phyloP scores from a whole-genome alignment of 164 flowering plant species.

The Magnolia sinica region DNA sequence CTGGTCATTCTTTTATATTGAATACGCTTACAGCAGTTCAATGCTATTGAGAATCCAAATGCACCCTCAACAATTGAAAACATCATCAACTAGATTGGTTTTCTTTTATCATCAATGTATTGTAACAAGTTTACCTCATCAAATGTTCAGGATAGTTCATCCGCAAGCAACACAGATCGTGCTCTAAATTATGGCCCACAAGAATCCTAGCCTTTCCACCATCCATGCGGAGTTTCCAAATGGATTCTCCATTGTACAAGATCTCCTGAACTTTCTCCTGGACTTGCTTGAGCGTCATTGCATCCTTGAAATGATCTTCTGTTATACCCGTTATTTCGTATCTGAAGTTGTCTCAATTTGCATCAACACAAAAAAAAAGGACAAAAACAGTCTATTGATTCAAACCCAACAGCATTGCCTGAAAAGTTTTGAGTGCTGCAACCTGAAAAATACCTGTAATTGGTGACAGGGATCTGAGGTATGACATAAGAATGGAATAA shows the following conservation, averaged over 20 bases:
- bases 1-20: no score
- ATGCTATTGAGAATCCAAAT: no score
- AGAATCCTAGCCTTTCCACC: conserved; percentile 65
- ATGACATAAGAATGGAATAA: conserved; percentile 60
- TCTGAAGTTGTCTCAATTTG: conserved; percentile 27
- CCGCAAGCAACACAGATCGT: conserved; percentile 59
- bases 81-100: no score
- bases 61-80: no score
- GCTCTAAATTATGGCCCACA: conserved; percentile 61
- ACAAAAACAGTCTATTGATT: neutral
- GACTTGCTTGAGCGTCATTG: conserved; percentile 59
- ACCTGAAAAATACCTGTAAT: conserved; percentile 52
- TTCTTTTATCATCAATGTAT: neutral
- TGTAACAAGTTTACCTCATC: conserved; percentile 24
- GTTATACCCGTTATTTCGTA: conserved; percentile 68
- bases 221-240: conserved; percentile 34
- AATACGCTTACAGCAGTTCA: no score
- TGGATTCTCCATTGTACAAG: conserved; percentile 63
- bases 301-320: conserved; percentile 53
- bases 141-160: conserved; percentile 52
- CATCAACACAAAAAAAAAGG: neutral
- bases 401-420: neutral
- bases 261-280: conserved; percentile 43
- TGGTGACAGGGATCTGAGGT: conserved; percentile 54
- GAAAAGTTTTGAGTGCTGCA: neutral